A percentile compares a stretch with the other conserved stretches of the same genome.
These are phyloP conservation scores for Solanum lycopersicoides DNA, from an alignment of 257 asterid species.

Conservation along the genomic window DNA sequence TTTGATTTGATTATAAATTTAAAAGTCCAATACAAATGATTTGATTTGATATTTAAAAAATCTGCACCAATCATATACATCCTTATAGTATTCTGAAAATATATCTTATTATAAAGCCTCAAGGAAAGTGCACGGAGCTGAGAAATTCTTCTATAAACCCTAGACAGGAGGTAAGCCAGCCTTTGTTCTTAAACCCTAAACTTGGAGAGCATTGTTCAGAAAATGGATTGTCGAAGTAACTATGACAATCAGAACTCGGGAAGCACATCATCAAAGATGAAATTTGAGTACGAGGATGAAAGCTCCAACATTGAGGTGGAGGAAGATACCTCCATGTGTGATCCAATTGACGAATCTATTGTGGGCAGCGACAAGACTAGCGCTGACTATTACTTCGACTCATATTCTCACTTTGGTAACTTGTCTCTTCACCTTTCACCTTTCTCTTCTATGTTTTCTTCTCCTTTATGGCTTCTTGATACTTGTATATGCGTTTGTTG, in stretches of 20 bases:
- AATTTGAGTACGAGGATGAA: neutral
- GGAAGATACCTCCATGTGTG: constrained; percentile 63
- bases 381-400: constrained; percentile 90
- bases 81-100: neutral
- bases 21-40: too few species aligned
- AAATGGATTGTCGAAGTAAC: neutral
- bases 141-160: neutral
- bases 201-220: neutral
- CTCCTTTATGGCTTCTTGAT: neutral
- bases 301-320: constrained; percentile 48
- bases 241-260: neutral
- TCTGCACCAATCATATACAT: too few species aligned
- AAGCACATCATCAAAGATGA: neutral
- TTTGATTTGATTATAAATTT: too few species aligned
- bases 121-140: neutral
- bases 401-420: constrained; percentile 92
- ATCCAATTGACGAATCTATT: neutral
- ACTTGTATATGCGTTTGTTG: neutral
- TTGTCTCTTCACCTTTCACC: neutral
- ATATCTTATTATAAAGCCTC: neutral
- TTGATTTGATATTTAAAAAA: too few species aligned
- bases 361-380: constrained; percentile 67
- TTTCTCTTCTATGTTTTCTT: neutral
- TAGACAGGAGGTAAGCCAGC: neutral
- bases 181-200: neutral